These are phyloP conservation scores for Diaporthe nobilis DNA, from an alignment of 2,329 filamentous ascomycete species.

Conservation along the genomic window DNA sequence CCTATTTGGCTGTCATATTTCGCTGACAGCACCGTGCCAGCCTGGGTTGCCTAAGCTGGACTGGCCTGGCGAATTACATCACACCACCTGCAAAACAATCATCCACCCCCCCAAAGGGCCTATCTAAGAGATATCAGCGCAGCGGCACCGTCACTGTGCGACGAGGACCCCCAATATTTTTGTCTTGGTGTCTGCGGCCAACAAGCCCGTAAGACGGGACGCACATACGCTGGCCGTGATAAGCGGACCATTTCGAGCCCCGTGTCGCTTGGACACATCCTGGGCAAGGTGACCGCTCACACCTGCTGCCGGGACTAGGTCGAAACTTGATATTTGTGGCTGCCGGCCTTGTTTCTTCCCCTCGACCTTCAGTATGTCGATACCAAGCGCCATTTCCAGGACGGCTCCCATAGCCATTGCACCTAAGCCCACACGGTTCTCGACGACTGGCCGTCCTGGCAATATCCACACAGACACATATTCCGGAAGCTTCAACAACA, in stretches of 20 bases:
- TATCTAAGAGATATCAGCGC: slow-evolving; percentile 40
- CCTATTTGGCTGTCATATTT: slow-evolving; percentile 39
- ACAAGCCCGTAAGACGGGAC: slow-evolving; percentile 21
- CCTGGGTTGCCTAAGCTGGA: slow-evolving; percentile 40
- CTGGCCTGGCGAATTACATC: slow-evolving; percentile 36
- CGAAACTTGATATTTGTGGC: slow-evolving; percentile 20
- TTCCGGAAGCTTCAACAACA: slow-evolving; percentile 62
- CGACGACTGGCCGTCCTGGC: slow-evolving; percentile 60
- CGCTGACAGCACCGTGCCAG: slow-evolving; percentile 35
- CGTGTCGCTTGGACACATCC: slow-evolving; percentile 18
- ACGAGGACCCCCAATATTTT: slow-evolving; percentile 26
- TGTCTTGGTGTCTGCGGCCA: slow-evolving; percentile 32
- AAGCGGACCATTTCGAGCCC: slow-evolving; percentile 20
- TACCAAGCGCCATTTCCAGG: slow-evolving; percentile 67
- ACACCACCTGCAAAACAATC: slow-evolving; percentile 35
- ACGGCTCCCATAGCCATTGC: slow-evolving; percentile 78
- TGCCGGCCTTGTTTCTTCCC: slow-evolving; percentile 21
- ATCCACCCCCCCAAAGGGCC: not conserved
- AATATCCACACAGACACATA: slow-evolving; percentile 65
- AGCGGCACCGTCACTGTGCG: slow-evolving; percentile 18
- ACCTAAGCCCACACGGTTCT: slow-evolving; percentile 67
- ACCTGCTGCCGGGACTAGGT: slow-evolving; percentile 20
- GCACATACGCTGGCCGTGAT: slow-evolving; percentile 28
- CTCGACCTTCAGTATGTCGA: slow-evolving; percentile 63
- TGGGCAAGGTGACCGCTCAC: slow-evolving; percentile 36